Conservation (phyloP, 2,329 filamentous ascomycete genomes). For the Tolypocladium sp. region DNA sequence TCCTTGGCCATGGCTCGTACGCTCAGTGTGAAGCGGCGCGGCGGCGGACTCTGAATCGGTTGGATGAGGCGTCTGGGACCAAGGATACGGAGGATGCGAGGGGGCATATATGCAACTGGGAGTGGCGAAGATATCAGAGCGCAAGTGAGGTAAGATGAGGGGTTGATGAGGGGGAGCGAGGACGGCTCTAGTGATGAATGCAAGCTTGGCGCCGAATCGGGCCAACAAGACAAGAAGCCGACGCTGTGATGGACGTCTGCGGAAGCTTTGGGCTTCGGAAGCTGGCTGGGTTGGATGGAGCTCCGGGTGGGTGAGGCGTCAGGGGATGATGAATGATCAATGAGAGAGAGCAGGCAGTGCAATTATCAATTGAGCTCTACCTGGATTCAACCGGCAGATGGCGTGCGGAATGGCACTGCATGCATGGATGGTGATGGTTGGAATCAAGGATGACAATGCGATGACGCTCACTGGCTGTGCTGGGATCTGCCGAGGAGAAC, state of each 20-base stretch:
- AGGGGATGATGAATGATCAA: background rate
- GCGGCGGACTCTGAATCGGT: background rate
- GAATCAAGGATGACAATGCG: conserved; percentile 8
- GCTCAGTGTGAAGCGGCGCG: conserved; percentile 14
- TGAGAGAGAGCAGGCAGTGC: background rate
- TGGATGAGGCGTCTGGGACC: background rate
- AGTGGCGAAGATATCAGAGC: background rate
- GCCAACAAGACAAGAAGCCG: background rate
- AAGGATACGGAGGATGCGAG: background rate
- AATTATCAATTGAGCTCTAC: too few species aligned
- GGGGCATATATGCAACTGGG: background rate
- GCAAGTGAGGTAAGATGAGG: background rate
- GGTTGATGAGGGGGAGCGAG: background rate
- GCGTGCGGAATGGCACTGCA: background rate
- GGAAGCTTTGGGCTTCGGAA: background rate
- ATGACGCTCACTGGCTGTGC: conserved; percentile 9
- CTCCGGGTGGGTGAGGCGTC: background rate
- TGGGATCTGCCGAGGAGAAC: too few species aligned
- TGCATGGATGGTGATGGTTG: background rate
- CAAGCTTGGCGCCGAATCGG: background rate
- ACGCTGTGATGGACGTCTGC: background rate
- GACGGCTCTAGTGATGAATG: background rate
- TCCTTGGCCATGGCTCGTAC: conserved; percentile 40
- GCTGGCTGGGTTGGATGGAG: background rate
- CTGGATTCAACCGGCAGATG: background rate